Conservation (phyloP, 805 yeast genomes). For the Yarrowia porcina region DNA sequence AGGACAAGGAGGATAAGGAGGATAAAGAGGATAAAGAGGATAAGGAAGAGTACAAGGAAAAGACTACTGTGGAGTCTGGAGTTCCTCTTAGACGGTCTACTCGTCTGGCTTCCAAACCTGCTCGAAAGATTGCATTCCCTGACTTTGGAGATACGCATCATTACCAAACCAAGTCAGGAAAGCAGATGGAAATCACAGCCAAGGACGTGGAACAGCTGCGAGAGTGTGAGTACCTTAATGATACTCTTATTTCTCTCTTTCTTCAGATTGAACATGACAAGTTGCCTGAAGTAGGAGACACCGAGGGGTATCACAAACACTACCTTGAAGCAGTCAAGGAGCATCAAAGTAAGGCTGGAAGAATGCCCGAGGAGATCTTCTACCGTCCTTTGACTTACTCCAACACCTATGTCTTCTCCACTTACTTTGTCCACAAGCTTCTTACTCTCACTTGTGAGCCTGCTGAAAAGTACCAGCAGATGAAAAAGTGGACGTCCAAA, state of each 20-base stretch:
- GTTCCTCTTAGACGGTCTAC: neutral
- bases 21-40: neutral
- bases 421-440: slow-evolving; percentile 74
- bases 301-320: slow-evolving; percentile 34
- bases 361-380: neutral
- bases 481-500: slow-evolving; percentile 71
- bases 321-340: no score
- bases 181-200: slow-evolving; percentile 54
- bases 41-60: neutral
- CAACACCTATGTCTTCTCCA: slow-evolving; percentile 61
- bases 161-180: slow-evolving; percentile 42
- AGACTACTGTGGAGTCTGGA: no score
- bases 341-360: neutral
- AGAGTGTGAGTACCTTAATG: slow-evolving; percentile 86
- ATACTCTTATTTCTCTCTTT: slow-evolving; percentile 81
- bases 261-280: slow-evolving; percentile 41
- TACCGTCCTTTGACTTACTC: slow-evolving; percentile 30
- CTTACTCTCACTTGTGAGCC: slow-evolving; percentile 35
- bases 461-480: slow-evolving; percentile 36
- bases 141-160: slow-evolving; percentile 1
- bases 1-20: neutral
- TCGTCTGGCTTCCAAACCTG: neutral
- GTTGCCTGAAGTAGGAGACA: slow-evolving; percentile 37
- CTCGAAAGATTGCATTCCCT: neutral
- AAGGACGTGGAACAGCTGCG: slow-evolving; percentile 76